These are phyloP conservation scores for Saccharomyces pastorianus DNA, from an alignment of 1,139 yeast genomes.

Conservation along the genomic window DNA sequence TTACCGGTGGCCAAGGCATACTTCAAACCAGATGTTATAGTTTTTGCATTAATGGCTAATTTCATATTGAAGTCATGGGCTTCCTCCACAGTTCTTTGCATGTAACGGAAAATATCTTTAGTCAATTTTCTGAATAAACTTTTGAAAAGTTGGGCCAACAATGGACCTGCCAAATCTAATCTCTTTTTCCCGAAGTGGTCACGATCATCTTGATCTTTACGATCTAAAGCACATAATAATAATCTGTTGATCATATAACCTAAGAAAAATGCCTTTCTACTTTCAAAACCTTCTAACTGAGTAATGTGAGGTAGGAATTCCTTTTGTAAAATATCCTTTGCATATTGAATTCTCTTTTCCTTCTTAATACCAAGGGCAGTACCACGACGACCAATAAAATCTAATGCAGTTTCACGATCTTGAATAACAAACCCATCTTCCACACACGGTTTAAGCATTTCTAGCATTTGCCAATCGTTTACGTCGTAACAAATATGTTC, in stretches of 20 bases:
- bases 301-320: slow-evolving; percentile 96
- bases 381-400: slow-evolving; percentile 98
- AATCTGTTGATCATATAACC: slow-evolving; percentile 97
- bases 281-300: slow-evolving; percentile 93
- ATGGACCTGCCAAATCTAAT: slow-evolving; percentile 96
- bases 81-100: slow-evolving; percentile 98
- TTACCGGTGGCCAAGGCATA: slow-evolving; percentile 98
- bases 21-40: slow-evolving; percentile 93
- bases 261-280: slow-evolving; percentile 91
- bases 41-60: slow-evolving; percentile 92
- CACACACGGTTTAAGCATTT: slow-evolving; percentile 97
- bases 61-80: slow-evolving; percentile 95
- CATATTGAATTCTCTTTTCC: slow-evolving; percentile 97
- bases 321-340: slow-evolving; percentile 90
- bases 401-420: slow-evolving; percentile 95
- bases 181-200: slow-evolving; percentile 98
- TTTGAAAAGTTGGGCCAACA: slow-evolving; percentile 90
- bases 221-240: slow-evolving; percentile 87
- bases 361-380: slow-evolving; percentile 84
- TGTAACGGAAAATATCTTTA: slow-evolving; percentile 89
- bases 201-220: slow-evolving; percentile 98
- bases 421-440: slow-evolving; percentile 98
- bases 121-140: slow-evolving; percentile 88
- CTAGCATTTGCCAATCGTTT: slow-evolving; percentile 98
- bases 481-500: slow-evolving; percentile 98